Percentiles rank a stretch among this genome's conserved stretches.
Evolutionary conservation across 2,329 filamentous ascomycete genomes (phyloP).

Genomic region (Colletotrichum godetiae): DNA sequence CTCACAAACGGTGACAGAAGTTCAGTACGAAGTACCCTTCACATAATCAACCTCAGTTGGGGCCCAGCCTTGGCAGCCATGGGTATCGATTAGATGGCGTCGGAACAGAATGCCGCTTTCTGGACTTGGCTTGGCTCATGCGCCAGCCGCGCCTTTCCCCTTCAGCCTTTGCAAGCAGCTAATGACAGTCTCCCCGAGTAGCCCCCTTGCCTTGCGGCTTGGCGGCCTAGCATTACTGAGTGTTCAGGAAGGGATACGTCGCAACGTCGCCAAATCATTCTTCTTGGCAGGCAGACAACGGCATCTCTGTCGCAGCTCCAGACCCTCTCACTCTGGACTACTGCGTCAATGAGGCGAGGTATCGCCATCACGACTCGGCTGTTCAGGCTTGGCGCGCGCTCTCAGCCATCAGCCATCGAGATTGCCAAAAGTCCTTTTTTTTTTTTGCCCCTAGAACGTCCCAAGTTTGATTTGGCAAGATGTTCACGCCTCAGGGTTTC

Average conservation of each 20-base stretch:
- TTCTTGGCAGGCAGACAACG: slow-evolving; percentile 17
- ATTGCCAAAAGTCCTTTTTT: neutral
- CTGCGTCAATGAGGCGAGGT: slow-evolving; percentile 2
- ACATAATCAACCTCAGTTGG: neutral
- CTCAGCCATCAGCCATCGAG: slow-evolving; percentile 5
- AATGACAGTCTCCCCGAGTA: neutral
- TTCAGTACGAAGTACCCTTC: neutral
- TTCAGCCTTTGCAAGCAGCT: neutral
- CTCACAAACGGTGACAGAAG: neutral
- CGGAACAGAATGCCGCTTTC: neutral
- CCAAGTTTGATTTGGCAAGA: neutral
- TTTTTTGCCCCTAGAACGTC: neutral
- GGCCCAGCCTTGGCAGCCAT: neutral
- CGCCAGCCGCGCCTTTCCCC: slow-evolving; percentile 18
- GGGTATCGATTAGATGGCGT: neutral
- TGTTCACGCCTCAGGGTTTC: neutral
- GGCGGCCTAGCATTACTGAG: neutral
- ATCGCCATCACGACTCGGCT: slow-evolving; percentile 1
- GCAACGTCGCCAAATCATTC: neutral
- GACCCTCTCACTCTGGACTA: no score
- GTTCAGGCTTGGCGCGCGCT: slow-evolving; percentile 8
- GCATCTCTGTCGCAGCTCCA: neutral
- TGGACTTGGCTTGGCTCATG: neutral
- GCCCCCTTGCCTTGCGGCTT: neutral
- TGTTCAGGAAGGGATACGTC: neutral